Evolutionary conservation across 2,329 filamentous ascomycete species (phyloP), one percentile per base, ranked within the genome.

Genomic region (Cucurbitaria berberidis): DNA sequence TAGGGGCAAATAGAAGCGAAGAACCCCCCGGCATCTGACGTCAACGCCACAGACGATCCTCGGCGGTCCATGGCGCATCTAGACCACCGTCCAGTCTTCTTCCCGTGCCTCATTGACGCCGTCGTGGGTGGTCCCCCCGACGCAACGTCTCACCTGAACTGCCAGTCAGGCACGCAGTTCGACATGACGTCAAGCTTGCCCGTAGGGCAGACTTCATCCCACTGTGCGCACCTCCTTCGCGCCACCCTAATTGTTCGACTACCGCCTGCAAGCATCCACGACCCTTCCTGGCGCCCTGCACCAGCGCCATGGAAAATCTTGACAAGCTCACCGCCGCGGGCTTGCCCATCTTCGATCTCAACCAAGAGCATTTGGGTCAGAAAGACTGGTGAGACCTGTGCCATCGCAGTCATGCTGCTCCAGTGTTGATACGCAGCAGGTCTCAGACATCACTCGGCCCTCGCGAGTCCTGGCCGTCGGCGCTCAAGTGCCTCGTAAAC

Each of bases 401-500:
- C 29, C 38, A 13, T 11, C 42, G 19, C 34, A 43, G 29, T 18
- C 5, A 24, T n/a, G 36, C 36, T 24, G 15, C 36, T 24, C n/a
- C n/a, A n/a, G 36, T 24, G 19, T 22, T 39, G 36, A 39, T 21
- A 24, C 19, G 0, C 36, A 30, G 29, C 59, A 73, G 70, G 70
- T 58, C 70, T 15, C 39, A 65, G 34, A 66, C 70, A 9, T 16
- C 62, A 3, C 50, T 78, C 4, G 76, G 76, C 1, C 51, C 63
- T 6, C 69, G 68, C 22, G 55, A 71, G 1, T 51, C 59, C 19
- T 79, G 77, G 77, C 68, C 76, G 0, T n/a, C 53, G 3, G 38
- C 70, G 1, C 66, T 74, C 29, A 62, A 50, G 45, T 66, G 62
- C 42, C 67, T 74, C 41, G 66, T 73, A 41, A 66, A 68, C 54